Conservation (phyloP, 2,329 filamentous ascomycete species). For the Neophaeococcomyces aloes region DNA sequence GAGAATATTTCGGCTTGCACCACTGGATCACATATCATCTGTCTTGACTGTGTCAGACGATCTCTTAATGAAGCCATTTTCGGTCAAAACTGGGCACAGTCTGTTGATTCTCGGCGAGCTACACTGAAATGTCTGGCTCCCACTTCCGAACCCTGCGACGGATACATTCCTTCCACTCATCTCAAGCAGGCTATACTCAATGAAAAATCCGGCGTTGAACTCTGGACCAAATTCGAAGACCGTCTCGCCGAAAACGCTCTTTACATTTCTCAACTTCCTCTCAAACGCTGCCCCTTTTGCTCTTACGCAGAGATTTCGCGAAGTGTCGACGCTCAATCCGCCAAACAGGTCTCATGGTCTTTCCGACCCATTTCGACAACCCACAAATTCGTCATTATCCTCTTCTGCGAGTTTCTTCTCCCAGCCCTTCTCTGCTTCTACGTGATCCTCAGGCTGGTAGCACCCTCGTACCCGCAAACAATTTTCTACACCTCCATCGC, state of each 20-base stretch:
- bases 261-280: constrained; percentile 58
- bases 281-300: constrained; percentile 84
- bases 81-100: constrained; percentile 81
- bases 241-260: constrained; percentile 68
- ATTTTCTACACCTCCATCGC: constrained; percentile 48
- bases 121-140: constrained; percentile 78
- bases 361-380: constrained; percentile 45
- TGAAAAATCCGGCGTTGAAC: constrained; percentile 59
- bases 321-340: constrained; percentile 48
- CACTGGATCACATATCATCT: constrained; percentile 34
- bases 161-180: constrained; percentile 59
- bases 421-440: constrained; percentile 46
- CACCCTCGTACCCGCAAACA: constrained; percentile 43
- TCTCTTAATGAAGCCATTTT: constrained; percentile 81
- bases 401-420: constrained; percentile 36
- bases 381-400: constrained; percentile 29
- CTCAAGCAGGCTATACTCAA: constrained; percentile 62
- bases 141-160: constrained; percentile 56
- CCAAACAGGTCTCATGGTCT: constrained; percentile 44
- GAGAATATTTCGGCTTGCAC: constrained; percentile 40
- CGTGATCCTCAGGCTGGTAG: constrained; percentile 38
- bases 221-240: constrained; percentile 65
- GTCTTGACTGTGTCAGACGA: constrained; percentile 65
- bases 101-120: constrained; percentile 59
- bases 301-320: constrained; percentile 82